phyloP scores from a whole-genome alignment of 768 basidiomycete species.

The Multifurca ochricompacta region DNA sequence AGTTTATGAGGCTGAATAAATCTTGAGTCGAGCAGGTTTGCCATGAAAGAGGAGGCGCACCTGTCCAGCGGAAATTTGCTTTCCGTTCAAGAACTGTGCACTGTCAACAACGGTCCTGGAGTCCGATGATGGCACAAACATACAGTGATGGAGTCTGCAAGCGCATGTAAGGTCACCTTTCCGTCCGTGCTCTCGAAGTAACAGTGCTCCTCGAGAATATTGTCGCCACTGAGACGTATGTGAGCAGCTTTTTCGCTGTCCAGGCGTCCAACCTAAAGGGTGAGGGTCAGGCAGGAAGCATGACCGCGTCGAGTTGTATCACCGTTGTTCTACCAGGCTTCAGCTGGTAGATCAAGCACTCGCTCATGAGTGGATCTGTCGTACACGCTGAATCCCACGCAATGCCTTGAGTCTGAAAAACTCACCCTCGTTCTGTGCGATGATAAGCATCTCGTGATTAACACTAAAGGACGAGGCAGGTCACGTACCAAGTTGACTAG shows the following conservation, averaged over 20 bases:
- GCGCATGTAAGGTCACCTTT: slow-evolving; percentile 72
- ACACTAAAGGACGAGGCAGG: neutral
- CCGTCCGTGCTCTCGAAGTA: slow-evolving; percentile 82
- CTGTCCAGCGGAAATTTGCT: slow-evolving; percentile 69
- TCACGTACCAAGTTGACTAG: slow-evolving; percentile 80
- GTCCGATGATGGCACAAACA: slow-evolving; percentile 24
- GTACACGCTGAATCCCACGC: neutral
- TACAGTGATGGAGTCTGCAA: slow-evolving; percentile 79
- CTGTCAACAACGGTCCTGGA: slow-evolving; percentile 14
- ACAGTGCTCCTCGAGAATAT: slow-evolving; percentile 90
- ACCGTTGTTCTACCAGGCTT: slow-evolving; percentile 78
- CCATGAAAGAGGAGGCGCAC: slow-evolving; percentile 35
- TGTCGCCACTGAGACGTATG: slow-evolving; percentile 87
- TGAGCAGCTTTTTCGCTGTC: slow-evolving; percentile 77
- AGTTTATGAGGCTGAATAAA: slow-evolving; percentile 62
- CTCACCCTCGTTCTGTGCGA: slow-evolving; percentile 20
- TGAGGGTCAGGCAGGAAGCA: slow-evolving; percentile 8
- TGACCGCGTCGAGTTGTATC: slow-evolving; percentile 23
- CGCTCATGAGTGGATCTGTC: slow-evolving; percentile 90
- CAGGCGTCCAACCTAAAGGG: slow-evolving; percentile 68
- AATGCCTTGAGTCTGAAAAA: neutral
- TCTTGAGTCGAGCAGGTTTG: neutral
- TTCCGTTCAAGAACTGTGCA: slow-evolving; percentile 84
- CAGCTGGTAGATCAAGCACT: slow-evolving; percentile 89
- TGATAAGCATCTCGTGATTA: neutral